A percentile compares a stretch with the other conserved stretches of the same genome.
Evolutionary conservation across 192 early-diverging fungal genomes (phyloP).

Genomic region (Backusella sp.): DNA sequence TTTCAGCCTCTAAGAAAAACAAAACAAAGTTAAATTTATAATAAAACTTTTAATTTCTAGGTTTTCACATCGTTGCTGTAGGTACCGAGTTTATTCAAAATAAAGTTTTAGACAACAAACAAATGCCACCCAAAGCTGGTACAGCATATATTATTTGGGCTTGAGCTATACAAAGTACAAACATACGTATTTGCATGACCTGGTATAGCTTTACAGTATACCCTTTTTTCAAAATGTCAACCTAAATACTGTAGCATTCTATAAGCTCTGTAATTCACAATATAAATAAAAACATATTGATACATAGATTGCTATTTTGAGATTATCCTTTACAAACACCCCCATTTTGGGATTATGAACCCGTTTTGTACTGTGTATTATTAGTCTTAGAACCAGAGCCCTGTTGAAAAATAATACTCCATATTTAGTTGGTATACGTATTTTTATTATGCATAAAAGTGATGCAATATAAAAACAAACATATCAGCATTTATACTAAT

Average conservation of each 20-base stretch:
- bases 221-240: no score
- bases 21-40: background rate
- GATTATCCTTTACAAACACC: background rate
- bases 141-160: background rate
- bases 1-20: background rate
- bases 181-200: no score
- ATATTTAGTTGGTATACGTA: background rate
- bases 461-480: background rate
- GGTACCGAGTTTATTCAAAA: slow-evolving; percentile 5
- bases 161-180: background rate
- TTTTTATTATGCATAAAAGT: slow-evolving; percentile 3
- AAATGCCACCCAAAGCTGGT: background rate
- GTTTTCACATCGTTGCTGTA: background rate
- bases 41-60: background rate
- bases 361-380: background rate
- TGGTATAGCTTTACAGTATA: no score
- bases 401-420: background rate
- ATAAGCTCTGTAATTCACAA: no score
- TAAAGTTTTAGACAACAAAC: background rate
- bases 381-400: background rate
- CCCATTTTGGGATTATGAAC: background rate
- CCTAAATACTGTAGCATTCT: no score
- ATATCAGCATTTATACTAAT: background rate
- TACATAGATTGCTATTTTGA: background rate
- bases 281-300: no score